Base-by-base conservation (phyloP, 768 basidiomycete species). In the Russula griseocarnosa region DNA sequence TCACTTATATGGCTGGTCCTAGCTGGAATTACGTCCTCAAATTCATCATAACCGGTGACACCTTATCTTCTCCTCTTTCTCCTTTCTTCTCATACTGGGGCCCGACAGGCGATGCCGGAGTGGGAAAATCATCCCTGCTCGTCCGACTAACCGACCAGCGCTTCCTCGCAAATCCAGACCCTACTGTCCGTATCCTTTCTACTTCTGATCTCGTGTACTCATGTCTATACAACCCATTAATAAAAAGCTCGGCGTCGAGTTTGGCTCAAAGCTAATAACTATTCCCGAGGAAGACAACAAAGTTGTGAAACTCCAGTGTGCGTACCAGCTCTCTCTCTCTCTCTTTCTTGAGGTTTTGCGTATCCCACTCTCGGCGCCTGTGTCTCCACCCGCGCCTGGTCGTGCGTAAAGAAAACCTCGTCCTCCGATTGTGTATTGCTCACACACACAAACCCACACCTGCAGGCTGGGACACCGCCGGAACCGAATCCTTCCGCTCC, bases 391-490 rank as follows among this genome's bases (percentile, higher is more conserved):
- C 9, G n/a, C 46, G 46, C 46, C 46, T 47, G 46, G 46, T 22
- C 22, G 46, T 47, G 46, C n/a, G 46, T 47, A 47, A 22, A 47
- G 46, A 22, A 47, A 22, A 10, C 46, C 44, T n/a, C 44, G 20
- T 20, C 44, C n/a, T 46, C 20, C 5, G 44, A 46, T n/a, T 46
- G 44, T 46, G 46, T 22, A 47, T 22, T 32, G 11, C 30, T 53
- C 32, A 53, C 30, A 20, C 18, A 1, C 6, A 20, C 51, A 18
- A 38, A 20, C 24, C 4, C 16, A 7, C 36, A 3, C 63, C 26
- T 26, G n/a, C 68, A 92, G 90, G 92, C 72, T 96, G 94, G 94
- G 94, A 96, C 70, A 95, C 93, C 3, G 94, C 94, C 58, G 94
- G 94, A 5, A 92, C 92, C 47, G 92, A 95, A 71, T 88, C 86